phyloP scores from a whole-genome alignment of 164 flowering plant genomes.

The Vitis labrusca region DNA sequence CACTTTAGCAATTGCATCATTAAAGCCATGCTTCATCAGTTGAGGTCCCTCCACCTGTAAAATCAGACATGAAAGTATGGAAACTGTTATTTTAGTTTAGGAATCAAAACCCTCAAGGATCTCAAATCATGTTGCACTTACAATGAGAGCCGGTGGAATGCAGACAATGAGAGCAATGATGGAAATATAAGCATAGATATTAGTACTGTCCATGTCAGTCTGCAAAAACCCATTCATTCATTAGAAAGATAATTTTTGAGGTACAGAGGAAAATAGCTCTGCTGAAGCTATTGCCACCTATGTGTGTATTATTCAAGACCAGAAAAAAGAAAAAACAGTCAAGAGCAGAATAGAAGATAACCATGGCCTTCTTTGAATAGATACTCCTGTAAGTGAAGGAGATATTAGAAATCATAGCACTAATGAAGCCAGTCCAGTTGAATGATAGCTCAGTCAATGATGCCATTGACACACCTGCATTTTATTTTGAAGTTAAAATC shows the following conservation, averaged over 20 bases:
- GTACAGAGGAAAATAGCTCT: not conserved
- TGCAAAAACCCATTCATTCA: conserved; percentile 31
- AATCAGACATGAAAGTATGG: not conserved
- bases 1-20: conserved; percentile 88
- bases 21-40: conserved; percentile 68
- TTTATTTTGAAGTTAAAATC: not conserved
- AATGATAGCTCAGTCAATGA: conserved; percentile 94
- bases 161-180: conserved; percentile 90
- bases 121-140: conserved; percentile 35
- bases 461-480: conserved; percentile 95
- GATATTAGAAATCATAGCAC: conserved; percentile 97
- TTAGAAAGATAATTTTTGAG: not conserved
- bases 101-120: not conserved
- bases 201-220: conserved; percentile 96
- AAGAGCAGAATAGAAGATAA: conserved; percentile 20
- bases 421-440: conserved; percentile 95
- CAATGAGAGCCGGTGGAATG: conserved; percentile 87
- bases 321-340: not conserved
- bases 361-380: conserved; percentile 99
- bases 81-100: not conserved
- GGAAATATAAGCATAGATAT: conserved; percentile 90
- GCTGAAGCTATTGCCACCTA: not conserved
- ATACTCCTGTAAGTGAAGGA: conserved; percentile 97
- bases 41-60: conserved; percentile 86
- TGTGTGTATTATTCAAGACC: not conserved